Evolutionary conservation across 2,329 filamentous ascomycete genomes (phyloP), one percentile per base, ranked within the genome.

Genomic region (Clarireedia paspali): DNA sequence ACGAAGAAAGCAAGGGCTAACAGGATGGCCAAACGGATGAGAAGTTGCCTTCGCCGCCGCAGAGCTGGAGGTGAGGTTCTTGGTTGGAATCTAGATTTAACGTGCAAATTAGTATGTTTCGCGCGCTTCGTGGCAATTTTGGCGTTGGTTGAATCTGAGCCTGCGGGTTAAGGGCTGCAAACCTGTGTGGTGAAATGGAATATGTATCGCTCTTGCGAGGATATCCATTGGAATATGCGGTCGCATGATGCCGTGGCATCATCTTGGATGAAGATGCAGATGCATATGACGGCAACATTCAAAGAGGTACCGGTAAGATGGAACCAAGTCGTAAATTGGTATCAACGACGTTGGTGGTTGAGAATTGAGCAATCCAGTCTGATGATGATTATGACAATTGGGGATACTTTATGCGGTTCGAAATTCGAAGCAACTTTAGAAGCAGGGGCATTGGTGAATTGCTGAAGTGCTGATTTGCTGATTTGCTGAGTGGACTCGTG

Each of bases 101-200:
- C 55, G 44, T 5, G 2, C 5, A 9, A 7, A 27, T 58, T 27
- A 58, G 56, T 26, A 56, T 12, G 36, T 17, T 27, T 40, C 34
- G 17, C n/a, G 3, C 40, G 50, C 23, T 36, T 34, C 30, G 9
- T 12, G 30, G 30, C 30, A 12, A 4, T 12, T 34, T 34, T 34
- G 30, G 30, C 9, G 30, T 12, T 34, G 10, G 30, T 14, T 9
- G 34, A 12, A 14, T 45, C 7, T 23, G 6, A 27, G 39, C 7
- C 2, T 27, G 12, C 52, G 27, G 39, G 24, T 24, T 3, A 47
- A 44, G 55, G 38, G 24, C 3, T 20, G 68, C 79, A 68, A 82
- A 95, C 88, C 89, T 88, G 72, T 96, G 90, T 64, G 90, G 89
- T 64, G 89, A 90, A 68, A 95, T 91, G 63, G 90, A 89, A 70